Evolutionary conservation across 1,284 basidiomycete genomes (phyloP).

Genomic region (Irpex sp.): DNA sequence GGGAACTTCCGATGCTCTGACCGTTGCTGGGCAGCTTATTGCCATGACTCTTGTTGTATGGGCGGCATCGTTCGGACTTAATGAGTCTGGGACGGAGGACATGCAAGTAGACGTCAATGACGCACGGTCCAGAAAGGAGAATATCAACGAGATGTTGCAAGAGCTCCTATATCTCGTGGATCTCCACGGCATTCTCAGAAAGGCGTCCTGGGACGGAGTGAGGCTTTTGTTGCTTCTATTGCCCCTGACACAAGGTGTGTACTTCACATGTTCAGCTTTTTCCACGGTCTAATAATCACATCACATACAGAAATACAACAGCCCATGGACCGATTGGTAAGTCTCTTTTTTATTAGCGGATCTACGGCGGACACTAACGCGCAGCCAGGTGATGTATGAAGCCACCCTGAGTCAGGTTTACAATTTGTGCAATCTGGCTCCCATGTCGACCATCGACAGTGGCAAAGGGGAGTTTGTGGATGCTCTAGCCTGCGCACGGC

Average conservation of each 20-base stretch:
- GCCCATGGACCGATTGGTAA: slow-evolving; percentile 49
- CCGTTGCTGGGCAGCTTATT: slow-evolving; percentile 59
- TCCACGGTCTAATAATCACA: background rate
- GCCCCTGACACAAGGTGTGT: slow-evolving; percentile 75
- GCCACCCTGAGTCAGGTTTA: slow-evolving; percentile 63
- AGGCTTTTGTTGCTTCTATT: slow-evolving; percentile 72
- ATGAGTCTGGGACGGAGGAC: slow-evolving; percentile 63
- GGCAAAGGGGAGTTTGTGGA: slow-evolving; percentile 58
- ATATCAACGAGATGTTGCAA: slow-evolving; percentile 56
- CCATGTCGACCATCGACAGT: slow-evolving; percentile 41
- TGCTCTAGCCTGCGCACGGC: slow-evolving; percentile 61
- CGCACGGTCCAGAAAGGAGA: slow-evolving; percentile 36
- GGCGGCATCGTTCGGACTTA: slow-evolving; percentile 83
- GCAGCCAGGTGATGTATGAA: slow-evolving; percentile 52
- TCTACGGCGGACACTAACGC: slow-evolving; percentile 3
- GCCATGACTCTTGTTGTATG: slow-evolving; percentile 75
- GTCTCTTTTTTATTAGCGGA: slow-evolving; percentile 13
- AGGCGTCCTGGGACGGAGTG: slow-evolving; percentile 84
- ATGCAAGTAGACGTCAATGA: slow-evolving; percentile 31
- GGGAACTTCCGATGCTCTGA: slow-evolving; percentile 50
- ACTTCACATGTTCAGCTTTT: slow-evolving; percentile 11
- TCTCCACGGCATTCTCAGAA: slow-evolving; percentile 71
- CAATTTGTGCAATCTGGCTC: slow-evolving; percentile 59
- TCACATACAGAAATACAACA: slow-evolving; percentile 38
- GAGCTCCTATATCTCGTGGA: slow-evolving; percentile 80